phyloP scores from a whole-genome alignment of 495 filamentous ascomycete genomes.

The Friedmanniomyces endolithicus region DNA sequence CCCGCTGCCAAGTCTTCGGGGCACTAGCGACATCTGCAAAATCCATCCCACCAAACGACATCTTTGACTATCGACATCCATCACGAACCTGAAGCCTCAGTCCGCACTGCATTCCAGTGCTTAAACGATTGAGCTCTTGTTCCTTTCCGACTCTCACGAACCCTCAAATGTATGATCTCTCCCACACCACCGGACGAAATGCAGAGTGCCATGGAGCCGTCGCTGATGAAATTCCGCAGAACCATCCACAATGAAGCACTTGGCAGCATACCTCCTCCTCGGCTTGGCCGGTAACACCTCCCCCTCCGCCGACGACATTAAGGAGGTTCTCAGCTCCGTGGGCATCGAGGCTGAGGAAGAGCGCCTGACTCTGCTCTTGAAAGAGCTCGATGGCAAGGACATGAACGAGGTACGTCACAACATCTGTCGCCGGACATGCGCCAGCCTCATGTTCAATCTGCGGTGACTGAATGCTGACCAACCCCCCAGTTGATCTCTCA shows the following conservation, averaged over 20 bases:
- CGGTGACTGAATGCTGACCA: no score
- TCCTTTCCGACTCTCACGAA: not conserved
- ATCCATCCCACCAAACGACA: no score
- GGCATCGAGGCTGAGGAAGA: conserved; percentile 89
- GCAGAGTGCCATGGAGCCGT: not conserved
- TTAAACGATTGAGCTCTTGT: no score
- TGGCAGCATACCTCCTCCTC: conserved; percentile 97
- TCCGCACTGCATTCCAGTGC: conserved; percentile 54
- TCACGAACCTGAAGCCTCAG: conserved; percentile 63
- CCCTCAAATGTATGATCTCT: not conserved
- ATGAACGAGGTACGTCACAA: conserved; percentile 72
- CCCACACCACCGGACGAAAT: not conserved
- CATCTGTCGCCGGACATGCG: no score
- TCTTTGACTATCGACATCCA: not conserved
- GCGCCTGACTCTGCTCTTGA: conserved; percentile 70
- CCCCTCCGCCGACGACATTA: conserved; percentile 79
- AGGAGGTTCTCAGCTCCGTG: conserved; percentile 81
- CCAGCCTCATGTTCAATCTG: no score
- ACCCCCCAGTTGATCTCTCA: conserved; percentile 68
- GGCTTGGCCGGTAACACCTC: conserved; percentile 82
- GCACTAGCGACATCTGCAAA: no score
- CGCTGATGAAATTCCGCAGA: conserved; percentile 4
- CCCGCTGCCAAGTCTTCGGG: no score
- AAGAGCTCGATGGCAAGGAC: conserved; percentile 95
- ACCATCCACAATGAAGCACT: conserved; percentile 89